A percentile compares a stretch with the other conserved stretches of the same genome.
phyloP scores from a whole-genome alignment of 176 grass and related monocot species.

The Alopecurus myosuroides region DNA sequence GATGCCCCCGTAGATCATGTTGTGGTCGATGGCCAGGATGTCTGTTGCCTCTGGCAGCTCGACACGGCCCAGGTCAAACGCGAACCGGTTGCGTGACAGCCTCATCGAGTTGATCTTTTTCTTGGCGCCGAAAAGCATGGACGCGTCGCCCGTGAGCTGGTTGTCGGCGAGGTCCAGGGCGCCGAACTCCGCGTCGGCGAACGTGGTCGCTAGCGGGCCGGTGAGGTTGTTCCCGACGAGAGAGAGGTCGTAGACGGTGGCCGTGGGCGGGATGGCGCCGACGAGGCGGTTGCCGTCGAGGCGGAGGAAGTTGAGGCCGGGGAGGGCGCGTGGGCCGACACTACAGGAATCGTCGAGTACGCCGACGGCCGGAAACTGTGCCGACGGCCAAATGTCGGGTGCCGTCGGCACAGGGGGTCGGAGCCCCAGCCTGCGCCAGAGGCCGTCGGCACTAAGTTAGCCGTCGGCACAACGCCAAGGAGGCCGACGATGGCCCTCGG shows the following conservation, averaged over 20 bases:
- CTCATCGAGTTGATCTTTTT: conserved; percentile 39
- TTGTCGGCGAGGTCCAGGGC: conserved; percentile 38
- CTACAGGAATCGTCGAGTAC: too few species aligned
- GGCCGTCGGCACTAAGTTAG: too few species aligned
- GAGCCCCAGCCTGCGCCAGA: too few species aligned
- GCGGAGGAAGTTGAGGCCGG: conserved; percentile 36
- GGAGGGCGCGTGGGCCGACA: conserved; percentile 28
- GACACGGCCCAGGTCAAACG: conserved; percentile 38
- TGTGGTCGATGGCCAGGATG: conserved; percentile 41
- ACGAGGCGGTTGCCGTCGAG: conserved; percentile 52
- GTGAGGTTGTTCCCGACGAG: conserved; percentile 43
- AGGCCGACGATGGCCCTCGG: too few species aligned
- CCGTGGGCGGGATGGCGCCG: conserved; percentile 30
- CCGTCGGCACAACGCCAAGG: too few species aligned
- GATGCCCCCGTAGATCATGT: conserved; percentile 14
- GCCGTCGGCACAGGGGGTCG: too few species aligned
- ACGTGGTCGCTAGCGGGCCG: conserved; percentile 31
- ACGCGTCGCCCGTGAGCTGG: conserved; percentile 45
- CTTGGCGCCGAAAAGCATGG: neutral
- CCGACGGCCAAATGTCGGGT: too few species aligned
- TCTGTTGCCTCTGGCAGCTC: conserved; percentile 36
- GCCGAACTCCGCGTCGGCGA: conserved; percentile 26
- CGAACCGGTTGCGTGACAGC: neutral
- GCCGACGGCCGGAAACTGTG: too few species aligned
- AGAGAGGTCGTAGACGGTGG: conserved; percentile 28